These are phyloP conservation scores for Salix koriyanagi DNA, from an alignment of 345 rosid genomes.

Conservation along the genomic window DNA sequence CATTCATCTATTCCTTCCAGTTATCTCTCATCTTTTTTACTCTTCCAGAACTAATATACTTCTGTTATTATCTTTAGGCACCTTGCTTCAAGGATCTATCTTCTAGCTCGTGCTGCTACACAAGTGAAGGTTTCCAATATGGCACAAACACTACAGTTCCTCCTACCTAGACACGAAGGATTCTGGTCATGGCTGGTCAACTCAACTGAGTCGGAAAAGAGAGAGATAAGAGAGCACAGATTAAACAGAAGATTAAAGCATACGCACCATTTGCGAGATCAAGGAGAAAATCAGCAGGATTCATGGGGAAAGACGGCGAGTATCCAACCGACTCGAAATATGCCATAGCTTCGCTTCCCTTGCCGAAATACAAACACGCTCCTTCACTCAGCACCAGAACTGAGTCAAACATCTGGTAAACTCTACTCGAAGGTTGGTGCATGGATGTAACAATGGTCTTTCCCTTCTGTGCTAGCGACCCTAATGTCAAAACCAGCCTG, in stretches of 20 bases:
- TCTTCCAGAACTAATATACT: neutral
- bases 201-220: neutral
- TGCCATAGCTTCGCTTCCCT: constrained; percentile 56
- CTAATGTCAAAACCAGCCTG: constrained; percentile 60
- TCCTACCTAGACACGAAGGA: neutral
- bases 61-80: neutral
- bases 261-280: constrained; percentile 97
- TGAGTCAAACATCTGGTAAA: constrained; percentile 71
- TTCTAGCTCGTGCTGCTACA: neutral
- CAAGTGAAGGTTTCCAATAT: neutral
- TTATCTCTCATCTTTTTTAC: neutral
- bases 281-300: constrained; percentile 95
- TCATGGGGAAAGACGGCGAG: constrained; percentile 89
- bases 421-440: constrained; percentile 91
- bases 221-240: neutral
- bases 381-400: constrained; percentile 83
- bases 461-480: constrained; percentile 57
- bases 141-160: neutral
- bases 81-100: neutral
- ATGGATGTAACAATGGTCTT: constrained; percentile 74
- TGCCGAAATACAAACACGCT: constrained; percentile 70
- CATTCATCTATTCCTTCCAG: neutral
- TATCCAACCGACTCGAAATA: constrained; percentile 75
- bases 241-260: neutral
- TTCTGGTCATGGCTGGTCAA: neutral